Evolutionary conservation across 768 basidiomycete genomes (phyloP).

Genomic region (Rickenella mellea): DNA sequence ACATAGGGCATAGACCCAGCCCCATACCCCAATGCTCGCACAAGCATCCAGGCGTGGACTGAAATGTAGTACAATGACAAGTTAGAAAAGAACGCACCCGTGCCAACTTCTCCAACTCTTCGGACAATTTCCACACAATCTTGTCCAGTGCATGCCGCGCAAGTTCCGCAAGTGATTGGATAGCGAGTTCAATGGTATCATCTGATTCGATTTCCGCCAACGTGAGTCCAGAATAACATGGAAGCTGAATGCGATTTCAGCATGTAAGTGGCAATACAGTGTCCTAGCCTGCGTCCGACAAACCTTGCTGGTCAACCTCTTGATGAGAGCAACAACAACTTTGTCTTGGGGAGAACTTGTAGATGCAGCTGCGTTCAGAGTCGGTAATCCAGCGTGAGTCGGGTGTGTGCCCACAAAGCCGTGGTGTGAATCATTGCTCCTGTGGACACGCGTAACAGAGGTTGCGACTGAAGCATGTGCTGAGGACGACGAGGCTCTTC

Average conservation of each 20-base stretch:
- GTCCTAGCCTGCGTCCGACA: conserved; percentile 8
- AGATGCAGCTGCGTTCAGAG: conserved; percentile 23
- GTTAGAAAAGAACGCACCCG: too few relatives aligned
- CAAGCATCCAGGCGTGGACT: too few relatives aligned
- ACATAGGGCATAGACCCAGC: too few relatives aligned
- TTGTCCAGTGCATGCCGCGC: conserved; percentile 70
- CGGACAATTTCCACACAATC: conserved; percentile 69
- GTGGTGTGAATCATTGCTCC: conserved; percentile 55
- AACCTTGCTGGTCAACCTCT: conserved; percentile 75
- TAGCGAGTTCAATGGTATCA: conserved; percentile 61
- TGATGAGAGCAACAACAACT: conserved; percentile 72
- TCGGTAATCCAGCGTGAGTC: conserved; percentile 9
- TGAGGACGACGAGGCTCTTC: conserved; percentile 54
- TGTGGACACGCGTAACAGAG: conserved; percentile 41
- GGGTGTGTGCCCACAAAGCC: conserved; percentile 6
- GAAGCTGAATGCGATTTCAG: conserved; percentile 44
- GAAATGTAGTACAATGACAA: too few relatives aligned
- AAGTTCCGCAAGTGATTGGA: conserved; percentile 73
- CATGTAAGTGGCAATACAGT: background rate
- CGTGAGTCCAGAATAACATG: conserved; percentile 71
- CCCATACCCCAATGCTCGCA: too few relatives aligned
- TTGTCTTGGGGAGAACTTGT: conserved; percentile 64
- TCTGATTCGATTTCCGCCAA: conserved; percentile 71
- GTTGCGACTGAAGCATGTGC: conserved; percentile 25
- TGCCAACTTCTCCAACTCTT: conserved; percentile 67